Evolutionary conservation across 805 yeast species (phyloP), one percentile per base, ranked within the genome.

Genomic region (Pichia sporocuriosa): DNA sequence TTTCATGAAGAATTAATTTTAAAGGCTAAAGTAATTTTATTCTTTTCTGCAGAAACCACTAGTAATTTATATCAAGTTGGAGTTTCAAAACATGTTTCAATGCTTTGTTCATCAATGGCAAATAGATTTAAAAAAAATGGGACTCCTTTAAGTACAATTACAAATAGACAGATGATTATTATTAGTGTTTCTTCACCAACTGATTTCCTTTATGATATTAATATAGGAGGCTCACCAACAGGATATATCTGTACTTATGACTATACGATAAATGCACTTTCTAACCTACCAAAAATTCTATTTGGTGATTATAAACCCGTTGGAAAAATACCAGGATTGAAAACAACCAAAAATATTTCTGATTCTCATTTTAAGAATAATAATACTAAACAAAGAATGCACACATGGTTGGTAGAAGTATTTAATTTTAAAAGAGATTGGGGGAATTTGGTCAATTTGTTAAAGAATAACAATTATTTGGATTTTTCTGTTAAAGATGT

Each of bases 61-160:
- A 61, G 80, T 45, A 76, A 77, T 54, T 70, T 76, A 73, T 77
- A 74, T 51, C 84, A 77, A 57, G 73, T 75, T 26, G 79, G 80
- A 6, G 71, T 77, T 21, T 76, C 80, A 19, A 77, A 77, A 50
- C 77, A 75, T 47, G 72, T 77, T 7, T 65, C 75, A 3, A 65
- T 75, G 22, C 60, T 77, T 13, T 77, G 84, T 54, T 73, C 76
- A 9, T 72, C 44, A 23, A 16, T 2, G 19, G 15, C 44, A 3
- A 32, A n/a, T 24, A 40, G 73, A 72, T 0, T 47, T 34, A 32
- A 48, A 39, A 35, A 50, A 44, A 29, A 56, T 61, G 32, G 70
- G 73, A 4, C 45, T 57, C 23, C 37, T 7, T 64, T 65, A 49
- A 17, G 6, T 8, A 47, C 10, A 34, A 20, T 74, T 9, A 63